Evolutionary conservation across 1,284 basidiomycete genomes (phyloP).

Genomic region (Irpex sp.): DNA sequence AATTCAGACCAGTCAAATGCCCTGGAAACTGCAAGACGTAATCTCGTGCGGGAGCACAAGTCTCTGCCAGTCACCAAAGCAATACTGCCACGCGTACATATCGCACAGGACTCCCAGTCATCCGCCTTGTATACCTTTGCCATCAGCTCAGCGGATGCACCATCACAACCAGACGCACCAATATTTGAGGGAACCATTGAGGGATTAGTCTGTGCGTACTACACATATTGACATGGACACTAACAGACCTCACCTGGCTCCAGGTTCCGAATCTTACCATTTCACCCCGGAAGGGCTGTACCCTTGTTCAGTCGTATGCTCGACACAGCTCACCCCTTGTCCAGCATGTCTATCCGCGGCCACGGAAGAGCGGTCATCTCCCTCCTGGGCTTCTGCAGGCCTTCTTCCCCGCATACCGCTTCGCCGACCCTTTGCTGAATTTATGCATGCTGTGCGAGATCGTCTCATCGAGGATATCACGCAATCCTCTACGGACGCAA

Average conservation of each 20-base stretch:
- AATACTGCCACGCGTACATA: conserved; percentile 43
- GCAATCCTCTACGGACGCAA: conserved; percentile 26
- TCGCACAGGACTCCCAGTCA: conserved; percentile 28
- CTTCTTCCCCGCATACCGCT: conserved; percentile 16
- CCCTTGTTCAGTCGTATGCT: conserved; percentile 45
- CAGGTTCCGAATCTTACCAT: conserved; percentile 21
- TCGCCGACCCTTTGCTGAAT: conserved; percentile 31
- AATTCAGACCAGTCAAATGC: conserved; percentile 30
- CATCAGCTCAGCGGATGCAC: conserved; percentile 34
- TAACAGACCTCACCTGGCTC: neutral
- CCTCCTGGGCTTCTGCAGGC: conserved; percentile 10
- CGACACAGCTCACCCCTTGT: conserved; percentile 37
- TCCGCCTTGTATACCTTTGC: conserved; percentile 49
- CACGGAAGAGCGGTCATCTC: conserved; percentile 12
- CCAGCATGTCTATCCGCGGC: conserved; percentile 25
- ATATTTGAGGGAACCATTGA: conserved; percentile 35
- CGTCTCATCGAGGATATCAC: conserved; percentile 53
- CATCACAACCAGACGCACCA: conserved; percentile 25
- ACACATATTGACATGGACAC: neutral
- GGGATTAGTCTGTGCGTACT: conserved; percentile 44
- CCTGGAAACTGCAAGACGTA: conserved; percentile 52
- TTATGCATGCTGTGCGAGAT: conserved; percentile 41
- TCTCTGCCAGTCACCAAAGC: conserved; percentile 38
- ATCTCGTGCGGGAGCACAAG: conserved; percentile 35
- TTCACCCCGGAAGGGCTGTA: conserved; percentile 47